phyloP scores from a whole-genome alignment of 176 grass and related monocot genomes.

The Thinopyrum elongatum region DNA sequence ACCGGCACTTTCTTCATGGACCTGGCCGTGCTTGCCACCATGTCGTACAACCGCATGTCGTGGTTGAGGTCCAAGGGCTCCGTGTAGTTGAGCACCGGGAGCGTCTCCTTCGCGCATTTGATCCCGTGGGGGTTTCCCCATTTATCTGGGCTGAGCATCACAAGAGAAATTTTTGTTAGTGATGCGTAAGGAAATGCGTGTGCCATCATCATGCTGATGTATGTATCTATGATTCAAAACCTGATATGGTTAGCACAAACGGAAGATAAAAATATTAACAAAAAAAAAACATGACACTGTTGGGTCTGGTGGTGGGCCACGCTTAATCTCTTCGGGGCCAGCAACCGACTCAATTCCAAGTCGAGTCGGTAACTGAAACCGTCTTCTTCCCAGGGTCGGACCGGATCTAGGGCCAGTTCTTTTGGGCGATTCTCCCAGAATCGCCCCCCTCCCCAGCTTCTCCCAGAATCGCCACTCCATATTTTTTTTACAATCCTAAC shows the following conservation, averaged over 20 bases:
- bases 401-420: too few relatives aligned
- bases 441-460: too few relatives aligned
- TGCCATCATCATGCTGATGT: background rate
- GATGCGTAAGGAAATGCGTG: background rate
- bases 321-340: background rate
- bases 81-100: constrained; percentile 52
- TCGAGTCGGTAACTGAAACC: background rate
- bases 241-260: background rate
- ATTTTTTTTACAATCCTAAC: too few relatives aligned
- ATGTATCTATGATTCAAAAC: background rate
- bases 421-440: too few relatives aligned
- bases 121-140: constrained; percentile 80
- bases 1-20: constrained; percentile 60
- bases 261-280: background rate
- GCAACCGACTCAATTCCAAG: background rate
- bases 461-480: too few relatives aligned
- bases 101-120: constrained; percentile 65
- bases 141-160: constrained; percentile 42
- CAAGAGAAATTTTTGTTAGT: background rate
- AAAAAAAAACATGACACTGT: background rate
- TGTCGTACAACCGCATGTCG: constrained; percentile 50
- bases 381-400: background rate
- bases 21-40: constrained; percentile 32
- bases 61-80: constrained; percentile 46
- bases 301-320: background rate